Conservation (phyloP, 2,329 filamentous ascomycete species). For the Trichoderma oligosporum region DNA sequence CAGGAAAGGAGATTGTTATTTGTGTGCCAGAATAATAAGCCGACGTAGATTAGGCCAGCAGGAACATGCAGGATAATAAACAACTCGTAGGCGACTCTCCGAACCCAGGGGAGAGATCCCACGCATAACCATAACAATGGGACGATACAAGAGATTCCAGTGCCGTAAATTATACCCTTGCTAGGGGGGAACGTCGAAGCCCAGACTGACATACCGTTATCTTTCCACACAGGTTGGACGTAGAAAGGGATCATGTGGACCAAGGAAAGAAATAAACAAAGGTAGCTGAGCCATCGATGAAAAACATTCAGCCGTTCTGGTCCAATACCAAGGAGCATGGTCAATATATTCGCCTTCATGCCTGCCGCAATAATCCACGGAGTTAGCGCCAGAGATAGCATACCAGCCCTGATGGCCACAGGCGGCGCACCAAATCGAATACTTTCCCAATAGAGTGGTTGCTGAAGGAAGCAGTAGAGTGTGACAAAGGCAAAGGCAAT, state of each 20-base stretch:
- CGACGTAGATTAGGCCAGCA: slow-evolving; percentile 74
- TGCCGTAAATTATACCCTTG: slow-evolving; percentile 74
- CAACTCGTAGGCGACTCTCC: slow-evolving; percentile 75
- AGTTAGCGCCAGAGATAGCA: slow-evolving; percentile 86
- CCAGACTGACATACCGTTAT: slow-evolving; percentile 68
- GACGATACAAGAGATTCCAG: slow-evolving; percentile 75
- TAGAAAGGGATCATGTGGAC: slow-evolving; percentile 89
- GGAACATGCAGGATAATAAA: slow-evolving; percentile 82
- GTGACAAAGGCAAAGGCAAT: slow-evolving; percentile 68
- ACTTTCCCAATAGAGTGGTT: slow-evolving; percentile 84
- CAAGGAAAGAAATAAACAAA: slow-evolving; percentile 77
- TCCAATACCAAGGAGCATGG: slow-evolving; percentile 80
- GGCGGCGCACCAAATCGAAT: slow-evolving; percentile 86
- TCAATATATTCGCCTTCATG: slow-evolving; percentile 86
- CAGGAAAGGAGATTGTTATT: slow-evolving; percentile 89
- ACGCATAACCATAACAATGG: slow-evolving; percentile 80
- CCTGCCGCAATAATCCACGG: slow-evolving; percentile 89
- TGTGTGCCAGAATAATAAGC: slow-evolving; percentile 90
- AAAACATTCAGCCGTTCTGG: slow-evolving; percentile 90
- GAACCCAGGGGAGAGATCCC: slow-evolving; percentile 75
- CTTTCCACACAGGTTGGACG: slow-evolving; percentile 79
- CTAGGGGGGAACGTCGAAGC: slow-evolving; percentile 62
- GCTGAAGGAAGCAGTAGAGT: slow-evolving; percentile 80
- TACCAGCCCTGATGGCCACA: slow-evolving; percentile 79
- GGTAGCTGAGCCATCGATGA: slow-evolving; percentile 86